These are phyloP conservation scores for Agaricus sinodeliciosus DNA, from an alignment of 768 basidiomycete species.

Conservation along the genomic window DNA sequence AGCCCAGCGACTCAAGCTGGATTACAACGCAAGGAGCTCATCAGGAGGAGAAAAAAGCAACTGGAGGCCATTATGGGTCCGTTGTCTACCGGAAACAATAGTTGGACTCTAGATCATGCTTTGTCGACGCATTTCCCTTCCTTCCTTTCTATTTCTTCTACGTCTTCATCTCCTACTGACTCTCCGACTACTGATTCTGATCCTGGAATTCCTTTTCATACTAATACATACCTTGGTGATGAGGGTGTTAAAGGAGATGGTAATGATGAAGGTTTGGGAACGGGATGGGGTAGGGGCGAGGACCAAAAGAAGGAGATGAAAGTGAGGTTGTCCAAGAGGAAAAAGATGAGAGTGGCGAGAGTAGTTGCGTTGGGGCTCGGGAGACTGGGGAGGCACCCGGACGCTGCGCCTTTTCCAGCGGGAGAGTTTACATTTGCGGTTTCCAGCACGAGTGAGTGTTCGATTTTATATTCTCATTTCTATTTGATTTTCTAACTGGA, in stretches of 20 bases:
- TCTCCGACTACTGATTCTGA: conserved; percentile 5
- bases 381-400: conserved; percentile 30
- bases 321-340: conserved; percentile 51
- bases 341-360: conserved; percentile 39
- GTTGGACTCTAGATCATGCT: conserved; percentile 73
- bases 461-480: conserved; percentile 13
- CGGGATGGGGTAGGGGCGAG: conserved; percentile 10
- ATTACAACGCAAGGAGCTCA: conserved; percentile 68
- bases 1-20: conserved; percentile 60
- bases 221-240: neutral
- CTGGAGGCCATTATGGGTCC: conserved; percentile 65
- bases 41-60: conserved; percentile 64
- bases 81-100: conserved; percentile 60
- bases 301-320: conserved; percentile 20
- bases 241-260: neutral
- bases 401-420: conserved; percentile 42
- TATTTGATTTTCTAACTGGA: conserved; percentile 12
- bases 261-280: conserved; percentile 10
- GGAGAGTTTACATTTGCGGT: conserved; percentile 55
- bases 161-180: conserved; percentile 16
- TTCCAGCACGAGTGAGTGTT: conserved; percentile 67
- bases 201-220: neutral
- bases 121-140: conserved; percentile 40
- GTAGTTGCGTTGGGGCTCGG: conserved; percentile 34
- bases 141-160: conserved; percentile 15